phyloP scores from a whole-genome alignment of 2,329 filamentous ascomycete species.

The Monosporascus sp. region DNA sequence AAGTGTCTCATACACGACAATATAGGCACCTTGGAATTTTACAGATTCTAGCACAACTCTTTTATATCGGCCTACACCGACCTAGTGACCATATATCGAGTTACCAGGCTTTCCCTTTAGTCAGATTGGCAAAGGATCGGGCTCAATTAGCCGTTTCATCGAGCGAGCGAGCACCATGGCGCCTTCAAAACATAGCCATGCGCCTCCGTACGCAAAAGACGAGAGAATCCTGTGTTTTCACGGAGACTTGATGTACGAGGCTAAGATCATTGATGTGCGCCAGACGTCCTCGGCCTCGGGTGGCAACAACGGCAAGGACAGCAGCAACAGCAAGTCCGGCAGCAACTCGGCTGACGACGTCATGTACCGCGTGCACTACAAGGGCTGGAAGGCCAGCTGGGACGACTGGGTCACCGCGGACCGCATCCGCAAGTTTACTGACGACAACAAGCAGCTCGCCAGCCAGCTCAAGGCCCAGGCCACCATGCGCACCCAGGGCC shows the following conservation, averaged over 20 bases:
- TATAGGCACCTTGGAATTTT: too few relatives aligned
- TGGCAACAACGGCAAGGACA: slow-evolving; percentile 14
- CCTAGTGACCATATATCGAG: too few relatives aligned
- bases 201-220: slow-evolving; percentile 62
- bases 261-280: slow-evolving; percentile 80
- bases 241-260: slow-evolving; percentile 94
- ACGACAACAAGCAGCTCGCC: slow-evolving; percentile 91
- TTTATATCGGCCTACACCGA: too few relatives aligned
- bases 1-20: too few relatives aligned
- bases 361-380: slow-evolving; percentile 94
- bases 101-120: background rate
- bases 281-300: slow-evolving; percentile 2
- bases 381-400: slow-evolving; percentile 99
- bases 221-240: slow-evolving; percentile 97
- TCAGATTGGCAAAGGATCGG: background rate
- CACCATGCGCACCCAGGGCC: slow-evolving; percentile 18
- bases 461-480: slow-evolving; percentile 63
- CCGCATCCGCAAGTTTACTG: slow-evolving; percentile 87
- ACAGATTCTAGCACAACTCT: too few relatives aligned
- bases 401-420: slow-evolving; percentile 97
- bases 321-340: slow-evolving; percentile 51
- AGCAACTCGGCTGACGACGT: slow-evolving; percentile 63
- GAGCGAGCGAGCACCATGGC: slow-evolving; percentile 26
- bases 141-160: background rate
- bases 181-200: slow-evolving; percentile 36